These are phyloP conservation scores for Lichtheimia ramosa DNA, from an alignment of 371 early-diverging fungal genomes.

Conservation along the genomic window DNA sequence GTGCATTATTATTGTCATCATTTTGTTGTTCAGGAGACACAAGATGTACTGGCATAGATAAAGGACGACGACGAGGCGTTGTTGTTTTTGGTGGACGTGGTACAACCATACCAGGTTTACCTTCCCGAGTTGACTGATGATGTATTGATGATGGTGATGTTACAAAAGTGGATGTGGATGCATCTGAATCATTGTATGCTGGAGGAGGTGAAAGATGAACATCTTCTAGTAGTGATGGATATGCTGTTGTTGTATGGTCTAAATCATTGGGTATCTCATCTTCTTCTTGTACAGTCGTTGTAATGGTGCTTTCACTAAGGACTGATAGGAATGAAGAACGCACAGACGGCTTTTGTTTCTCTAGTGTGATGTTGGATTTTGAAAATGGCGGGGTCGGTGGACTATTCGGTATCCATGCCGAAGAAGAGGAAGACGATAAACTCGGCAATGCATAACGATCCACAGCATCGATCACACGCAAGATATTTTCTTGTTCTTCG, in stretches of 20 bases:
- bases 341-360: constrained; percentile 8
- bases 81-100: background rate
- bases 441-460: constrained; percentile 25
- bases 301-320: constrained; percentile 11
- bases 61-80: background rate
- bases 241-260: background rate
- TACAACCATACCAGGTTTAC: constrained; percentile 1
- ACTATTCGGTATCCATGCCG: constrained; percentile 10
- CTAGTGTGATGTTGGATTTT: constrained; percentile 4
- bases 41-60: background rate
- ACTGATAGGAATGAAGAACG: constrained; percentile 13
- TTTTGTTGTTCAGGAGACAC: background rate
- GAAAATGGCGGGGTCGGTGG: constrained; percentile 15
- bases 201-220: constrained; percentile 2
- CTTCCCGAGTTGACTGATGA: background rate
- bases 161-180: background rate
- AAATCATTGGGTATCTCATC: background rate
- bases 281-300: constrained; percentile 1
- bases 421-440: constrained; percentile 3
- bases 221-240: background rate
- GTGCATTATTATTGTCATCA: constrained; percentile 8
- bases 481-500: constrained; percentile 14
- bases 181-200: background rate
- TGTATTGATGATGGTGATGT: background rate
- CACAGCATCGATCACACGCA: constrained; percentile 27